A percentile compares a stretch with the other conserved stretches of the same genome.
These are phyloP conservation scores for Sugiyamaella lignohabitans DNA, from an alignment of 805 yeast species.

Conservation along the genomic window DNA sequence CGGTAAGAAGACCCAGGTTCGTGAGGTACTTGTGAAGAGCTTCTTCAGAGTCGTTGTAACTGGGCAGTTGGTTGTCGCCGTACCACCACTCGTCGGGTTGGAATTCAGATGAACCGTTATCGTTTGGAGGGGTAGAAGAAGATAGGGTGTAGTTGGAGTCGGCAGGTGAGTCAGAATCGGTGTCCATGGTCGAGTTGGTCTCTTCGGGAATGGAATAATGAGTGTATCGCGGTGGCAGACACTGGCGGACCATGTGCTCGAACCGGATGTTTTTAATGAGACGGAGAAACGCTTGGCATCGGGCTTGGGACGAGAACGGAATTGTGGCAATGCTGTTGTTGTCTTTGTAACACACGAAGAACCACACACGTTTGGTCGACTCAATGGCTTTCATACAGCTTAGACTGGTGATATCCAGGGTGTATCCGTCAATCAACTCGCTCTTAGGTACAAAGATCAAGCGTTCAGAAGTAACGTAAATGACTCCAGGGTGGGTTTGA, in stretches of 20 bases:
- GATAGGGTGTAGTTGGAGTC: not conserved
- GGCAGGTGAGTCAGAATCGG: not conserved
- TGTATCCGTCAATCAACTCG: conserved; percentile 13
- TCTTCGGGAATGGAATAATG: not conserved
- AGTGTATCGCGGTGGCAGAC: conserved; percentile 28
- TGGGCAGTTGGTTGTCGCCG: conserved; percentile 21
- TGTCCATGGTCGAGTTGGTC: not conserved
- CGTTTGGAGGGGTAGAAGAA: not conserved
- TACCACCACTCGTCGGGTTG: conserved; percentile 16
- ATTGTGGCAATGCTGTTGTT: conserved; percentile 22
- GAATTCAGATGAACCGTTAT: not conserved
- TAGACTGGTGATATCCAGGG: conserved; percentile 16
- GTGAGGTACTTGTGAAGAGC: conserved; percentile 18
- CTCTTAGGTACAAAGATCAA: conserved; percentile 22
- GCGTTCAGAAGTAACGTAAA: conserved; percentile 25
- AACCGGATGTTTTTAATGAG: conserved; percentile 28
- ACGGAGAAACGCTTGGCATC: conserved; percentile 25
- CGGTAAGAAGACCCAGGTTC: conserved; percentile 8
- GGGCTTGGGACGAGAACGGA: conserved; percentile 24
- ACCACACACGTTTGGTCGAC: conserved; percentile 14
- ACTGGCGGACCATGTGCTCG: conserved; percentile 28
- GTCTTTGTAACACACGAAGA: conserved; percentile 18
- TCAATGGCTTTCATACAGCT: conserved; percentile 19
- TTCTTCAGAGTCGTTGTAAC: conserved; percentile 20
- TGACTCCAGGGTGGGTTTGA: conserved; percentile 14